Evolutionary conservation across 2,329 filamentous ascomycete species (phyloP).

Genomic region (Macrophomina phaseolina): DNA sequence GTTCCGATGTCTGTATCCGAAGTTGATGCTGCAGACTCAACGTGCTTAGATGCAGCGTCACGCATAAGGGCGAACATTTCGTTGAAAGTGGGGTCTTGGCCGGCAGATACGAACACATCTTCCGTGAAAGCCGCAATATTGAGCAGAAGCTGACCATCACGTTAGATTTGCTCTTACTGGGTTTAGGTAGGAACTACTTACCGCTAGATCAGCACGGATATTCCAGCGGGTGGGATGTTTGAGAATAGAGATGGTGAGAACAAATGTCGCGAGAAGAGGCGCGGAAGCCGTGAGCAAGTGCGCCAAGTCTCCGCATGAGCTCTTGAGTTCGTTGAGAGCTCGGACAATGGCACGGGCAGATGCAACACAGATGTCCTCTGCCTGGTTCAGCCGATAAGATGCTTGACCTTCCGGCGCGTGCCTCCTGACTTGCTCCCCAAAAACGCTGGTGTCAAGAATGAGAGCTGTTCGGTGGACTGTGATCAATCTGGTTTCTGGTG

Average conservation of each 20-base stretch:
- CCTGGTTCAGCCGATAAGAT: background rate
- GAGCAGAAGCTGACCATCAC: background rate
- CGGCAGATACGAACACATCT: background rate
- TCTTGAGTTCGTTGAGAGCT: conserved; percentile 7
- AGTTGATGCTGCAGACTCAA: background rate
- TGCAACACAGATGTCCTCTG: conserved; percentile 8
- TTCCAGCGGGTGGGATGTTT: conserved; percentile 11
- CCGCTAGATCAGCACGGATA: background rate
- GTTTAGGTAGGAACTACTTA: background rate
- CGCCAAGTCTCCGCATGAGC: conserved; percentile 8
- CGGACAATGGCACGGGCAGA: conserved; percentile 6
- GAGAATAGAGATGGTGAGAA: background rate
- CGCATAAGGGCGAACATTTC: conserved; percentile 9
- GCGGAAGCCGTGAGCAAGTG: background rate
- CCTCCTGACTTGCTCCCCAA: background rate
- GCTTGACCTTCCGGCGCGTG: background rate
- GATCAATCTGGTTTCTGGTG: background rate
- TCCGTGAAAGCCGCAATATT: conserved; percentile 11
- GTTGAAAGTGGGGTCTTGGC: conserved; percentile 5
- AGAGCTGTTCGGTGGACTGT: conserved; percentile 1
- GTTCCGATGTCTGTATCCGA: background rate
- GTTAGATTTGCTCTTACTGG: too few relatives aligned
- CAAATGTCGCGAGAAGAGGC: background rate
- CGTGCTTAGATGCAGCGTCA: background rate
- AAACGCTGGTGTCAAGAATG: conserved; percentile 1